Conservation (phyloP, 306 rosid species). For the Prunus mume region DNA sequence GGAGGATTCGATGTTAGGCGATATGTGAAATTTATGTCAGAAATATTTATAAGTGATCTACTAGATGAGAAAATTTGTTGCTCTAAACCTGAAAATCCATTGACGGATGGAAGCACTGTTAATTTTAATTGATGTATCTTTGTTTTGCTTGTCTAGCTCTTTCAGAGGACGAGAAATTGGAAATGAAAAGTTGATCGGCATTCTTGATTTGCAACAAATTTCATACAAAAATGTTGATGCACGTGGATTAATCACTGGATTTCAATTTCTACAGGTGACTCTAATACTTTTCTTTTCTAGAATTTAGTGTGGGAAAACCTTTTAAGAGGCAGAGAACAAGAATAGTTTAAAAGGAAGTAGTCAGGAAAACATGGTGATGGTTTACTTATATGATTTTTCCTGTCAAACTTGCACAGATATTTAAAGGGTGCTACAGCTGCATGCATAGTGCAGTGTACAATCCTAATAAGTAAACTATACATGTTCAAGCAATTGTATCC, state of each 20-base stretch:
- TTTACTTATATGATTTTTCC: neutral
- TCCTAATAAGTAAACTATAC: neutral
- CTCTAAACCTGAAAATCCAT: neutral
- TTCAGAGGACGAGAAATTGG: slow-evolving; percentile 73
- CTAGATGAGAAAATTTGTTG: neutral
- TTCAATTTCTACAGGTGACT: slow-evolving; percentile 82
- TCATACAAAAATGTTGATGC: slow-evolving; percentile 66
- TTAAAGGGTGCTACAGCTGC: neutral
- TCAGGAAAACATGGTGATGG: neutral
- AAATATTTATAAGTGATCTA: neutral
- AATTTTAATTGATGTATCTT: neutral
- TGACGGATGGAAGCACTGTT: neutral
- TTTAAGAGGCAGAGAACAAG: neutral
- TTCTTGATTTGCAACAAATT: slow-evolving; percentile 70
- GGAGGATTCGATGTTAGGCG: neutral
- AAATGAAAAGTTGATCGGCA: slow-evolving; percentile 69
- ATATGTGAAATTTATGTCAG: neutral
- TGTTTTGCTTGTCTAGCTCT: slow-evolving; percentile 48
- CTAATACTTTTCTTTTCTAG: neutral
- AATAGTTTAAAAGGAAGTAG: neutral
- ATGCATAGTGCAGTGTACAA: neutral
- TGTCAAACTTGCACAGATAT: neutral
- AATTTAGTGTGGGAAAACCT: neutral
- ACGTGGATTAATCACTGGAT: slow-evolving; percentile 79
- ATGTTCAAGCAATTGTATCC: neutral